Evolutionary conservation across 306 rosid species (phyloP).

Genomic region (Rubus idaeus): DNA sequence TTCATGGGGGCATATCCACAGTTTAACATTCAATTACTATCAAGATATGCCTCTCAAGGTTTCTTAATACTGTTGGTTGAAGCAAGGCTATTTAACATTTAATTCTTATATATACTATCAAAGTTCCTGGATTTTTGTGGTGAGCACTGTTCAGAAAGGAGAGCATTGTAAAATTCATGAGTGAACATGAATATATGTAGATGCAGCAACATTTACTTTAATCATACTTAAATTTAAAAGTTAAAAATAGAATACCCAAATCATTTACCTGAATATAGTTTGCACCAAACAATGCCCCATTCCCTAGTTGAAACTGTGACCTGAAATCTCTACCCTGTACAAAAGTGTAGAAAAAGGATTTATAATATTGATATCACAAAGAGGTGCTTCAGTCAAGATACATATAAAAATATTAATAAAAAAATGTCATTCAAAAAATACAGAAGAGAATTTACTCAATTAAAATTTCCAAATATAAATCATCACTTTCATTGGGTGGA

Average conservation of each 20-base stretch:
- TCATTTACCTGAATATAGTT: constrained; percentile 84
- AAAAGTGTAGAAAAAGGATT: background rate
- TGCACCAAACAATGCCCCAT: constrained; percentile 91
- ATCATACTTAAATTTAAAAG: background rate
- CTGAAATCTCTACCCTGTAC: constrained; percentile 84
- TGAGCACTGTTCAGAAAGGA: background rate
- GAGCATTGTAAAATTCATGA: background rate
- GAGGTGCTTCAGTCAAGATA: background rate
- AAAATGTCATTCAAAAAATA: background rate
- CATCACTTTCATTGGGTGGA: background rate
- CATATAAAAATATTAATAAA: background rate
- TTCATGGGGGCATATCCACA: no score
- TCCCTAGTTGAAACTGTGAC: constrained; percentile 90
- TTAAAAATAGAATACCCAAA: background rate
- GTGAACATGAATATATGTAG: background rate
- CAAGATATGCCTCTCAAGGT: no score
- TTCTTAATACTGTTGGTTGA: no score
- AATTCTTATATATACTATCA: background rate
- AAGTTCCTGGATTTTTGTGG: background rate
- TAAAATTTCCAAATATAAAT: background rate
- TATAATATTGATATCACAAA: background rate
- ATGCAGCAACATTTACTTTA: background rate
- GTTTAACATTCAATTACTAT: no score
- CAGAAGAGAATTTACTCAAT: background rate
- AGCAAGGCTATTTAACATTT: background rate